Evolutionary conservation across 257 asterid genomes (phyloP), one percentile per base, ranked within the genome.

Genomic region (Lycium barbarum): DNA sequence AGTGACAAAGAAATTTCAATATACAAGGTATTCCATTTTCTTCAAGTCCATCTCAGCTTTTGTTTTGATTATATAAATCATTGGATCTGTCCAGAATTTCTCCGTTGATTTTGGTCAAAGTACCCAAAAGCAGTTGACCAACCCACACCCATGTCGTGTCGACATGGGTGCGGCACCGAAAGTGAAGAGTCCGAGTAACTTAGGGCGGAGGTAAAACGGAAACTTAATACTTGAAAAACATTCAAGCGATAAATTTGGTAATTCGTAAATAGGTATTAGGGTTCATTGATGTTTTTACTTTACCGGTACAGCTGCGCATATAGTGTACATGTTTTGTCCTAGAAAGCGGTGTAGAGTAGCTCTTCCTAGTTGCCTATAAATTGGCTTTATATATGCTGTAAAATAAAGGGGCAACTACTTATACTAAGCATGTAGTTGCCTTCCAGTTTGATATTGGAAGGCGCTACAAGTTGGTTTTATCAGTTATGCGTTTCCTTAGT

Each of bases 371-470:
- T 20, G 0, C 61, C 43, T 74, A 18, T 22, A 74, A 74, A 22
- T 47, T 74, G 8, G 45, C 62, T 51, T 74, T 3, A 22, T 74
- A 35, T 20, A 74, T 74, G 61, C 81, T 74, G 1, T 45, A 47
- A 20, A 74, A 26, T 26, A 26, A 26, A 74, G 12, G 7, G 62
- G 61, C 3, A 67, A 67, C 49, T 67, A 35, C 81, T 33, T 49
- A 20, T 10, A 73, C 80, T 49, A 74, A 18, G 57, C 36, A 72
- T 45, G 15, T 36, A 72, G 18, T 8, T 11, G 36, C 3, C 57
- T 43, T 72, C n/a, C 57, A 5, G 57, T 72, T n/a, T 72, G 57
- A 72, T 43, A 72, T 22, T 45, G 80, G 81, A 47, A 76, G 43
- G 2, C 7, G 45, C 15, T 26, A 76, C 40, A 53, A 17, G 63